These are phyloP conservation scores for Waitea zeae DNA, from an alignment of 1,284 basidiomycete genomes.

Conservation along the genomic window DNA sequence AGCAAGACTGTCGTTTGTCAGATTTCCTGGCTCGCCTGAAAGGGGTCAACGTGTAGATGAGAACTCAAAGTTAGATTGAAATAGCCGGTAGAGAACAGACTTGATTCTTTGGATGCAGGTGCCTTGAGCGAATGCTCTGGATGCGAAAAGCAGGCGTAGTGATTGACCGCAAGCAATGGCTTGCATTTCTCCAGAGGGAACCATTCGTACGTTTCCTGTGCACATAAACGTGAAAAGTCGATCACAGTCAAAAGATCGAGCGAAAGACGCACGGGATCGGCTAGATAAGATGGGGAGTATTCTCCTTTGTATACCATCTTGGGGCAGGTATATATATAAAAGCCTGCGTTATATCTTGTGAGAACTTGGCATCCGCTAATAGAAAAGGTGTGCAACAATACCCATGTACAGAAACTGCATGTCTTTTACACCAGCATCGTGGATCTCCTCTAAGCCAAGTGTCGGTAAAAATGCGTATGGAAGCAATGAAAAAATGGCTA, in stretches of 20 bases:
- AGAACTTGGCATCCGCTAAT: neutral
- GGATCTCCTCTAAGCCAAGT: constrained; percentile 36
- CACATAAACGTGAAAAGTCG: neutral
- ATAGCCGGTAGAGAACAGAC: too few relatives aligned
- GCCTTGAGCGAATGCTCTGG: constrained; percentile 32
- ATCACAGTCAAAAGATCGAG: neutral
- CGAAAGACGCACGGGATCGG: constrained; percentile 71
- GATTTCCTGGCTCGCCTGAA: too few relatives aligned
- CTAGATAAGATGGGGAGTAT: constrained; percentile 75
- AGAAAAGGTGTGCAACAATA: constrained; percentile 12
- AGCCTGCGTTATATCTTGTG: constrained; percentile 62
- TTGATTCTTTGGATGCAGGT: neutral
- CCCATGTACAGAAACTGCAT: constrained; percentile 77
- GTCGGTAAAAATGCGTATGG: neutral
- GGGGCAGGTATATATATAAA: constrained; percentile 78
- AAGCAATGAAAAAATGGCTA: neutral
- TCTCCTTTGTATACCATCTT: constrained; percentile 98
- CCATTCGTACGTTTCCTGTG: constrained; percentile 63
- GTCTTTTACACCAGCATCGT: constrained; percentile 41
- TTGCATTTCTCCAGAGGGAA: constrained; percentile 45
- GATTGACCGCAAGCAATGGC: constrained; percentile 41
- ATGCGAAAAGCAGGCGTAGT: constrained; percentile 52
- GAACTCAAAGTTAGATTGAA: too few relatives aligned
- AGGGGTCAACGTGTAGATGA: too few relatives aligned
- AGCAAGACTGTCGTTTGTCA: too few relatives aligned